Percentiles rank a stretch among this genome's conserved stretches.
Evolutionary conservation across 441 rosid species (phyloP).

Genomic region (Adansonia madagascariensis): DNA sequence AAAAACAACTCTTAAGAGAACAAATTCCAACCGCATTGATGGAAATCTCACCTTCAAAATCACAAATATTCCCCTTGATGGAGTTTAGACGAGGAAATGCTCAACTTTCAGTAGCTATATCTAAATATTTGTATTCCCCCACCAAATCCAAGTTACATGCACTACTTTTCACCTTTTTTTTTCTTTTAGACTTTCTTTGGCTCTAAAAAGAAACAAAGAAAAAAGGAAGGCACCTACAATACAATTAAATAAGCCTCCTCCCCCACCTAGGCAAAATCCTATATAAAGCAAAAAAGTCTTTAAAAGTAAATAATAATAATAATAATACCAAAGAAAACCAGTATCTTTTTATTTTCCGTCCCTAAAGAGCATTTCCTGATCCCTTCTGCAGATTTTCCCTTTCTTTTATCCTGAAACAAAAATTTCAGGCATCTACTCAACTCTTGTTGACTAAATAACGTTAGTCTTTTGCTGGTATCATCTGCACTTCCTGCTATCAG

Average conservation of each 20-base stretch:
- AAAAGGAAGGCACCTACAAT: conserved; percentile 32
- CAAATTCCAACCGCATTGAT: conserved; percentile 33
- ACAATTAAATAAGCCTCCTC: conserved; percentile 21
- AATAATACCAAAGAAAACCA: neutral
- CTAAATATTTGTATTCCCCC: conserved; percentile 33
- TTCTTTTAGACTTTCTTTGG: conserved; percentile 7
- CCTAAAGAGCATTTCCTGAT: conserved; percentile 38
- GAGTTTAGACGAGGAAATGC: conserved; percentile 30
- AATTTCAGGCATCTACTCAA: conserved; percentile 37
- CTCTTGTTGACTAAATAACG: conserved; percentile 42
- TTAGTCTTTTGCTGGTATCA: conserved; percentile 33
- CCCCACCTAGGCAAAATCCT: conserved; percentile 30
- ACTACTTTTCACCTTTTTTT: neutral
- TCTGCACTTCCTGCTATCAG: conserved; percentile 27
- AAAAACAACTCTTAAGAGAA: too few relatives aligned
- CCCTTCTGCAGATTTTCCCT: conserved; percentile 31
- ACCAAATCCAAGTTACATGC: conserved; percentile 32
- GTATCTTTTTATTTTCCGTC: conserved; percentile 14
- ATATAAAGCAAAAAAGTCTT: conserved; percentile 23
- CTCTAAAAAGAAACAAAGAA: conserved; percentile 12
- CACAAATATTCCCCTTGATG: conserved; percentile 34
- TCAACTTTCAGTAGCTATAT: conserved; percentile 33
- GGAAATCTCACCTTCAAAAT: conserved; percentile 53
- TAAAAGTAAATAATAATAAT: neutral
- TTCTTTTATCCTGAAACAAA: conserved; percentile 23